phyloP scores from a whole-genome alignment of 331 rosid species.

The Acacia concinna region DNA sequence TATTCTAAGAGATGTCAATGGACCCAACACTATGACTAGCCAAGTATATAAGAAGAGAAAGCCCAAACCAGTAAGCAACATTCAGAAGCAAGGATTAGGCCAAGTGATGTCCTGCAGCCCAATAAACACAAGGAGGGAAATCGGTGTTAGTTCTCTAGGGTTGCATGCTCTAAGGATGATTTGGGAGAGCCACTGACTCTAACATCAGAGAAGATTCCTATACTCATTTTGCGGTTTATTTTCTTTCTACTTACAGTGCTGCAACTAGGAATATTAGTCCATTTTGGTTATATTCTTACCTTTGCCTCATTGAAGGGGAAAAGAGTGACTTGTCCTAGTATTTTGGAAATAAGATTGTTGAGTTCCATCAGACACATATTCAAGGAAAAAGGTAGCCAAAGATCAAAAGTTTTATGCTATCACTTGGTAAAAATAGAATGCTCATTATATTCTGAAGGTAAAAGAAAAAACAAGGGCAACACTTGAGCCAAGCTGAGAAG shows the following conservation, averaged over 20 bases:
- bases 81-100: no score
- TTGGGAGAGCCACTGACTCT: no score
- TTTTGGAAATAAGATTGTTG: not conserved
- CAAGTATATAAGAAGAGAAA: no score
- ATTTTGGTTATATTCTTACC: not conserved
- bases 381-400: not conserved
- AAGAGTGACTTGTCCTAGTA: not conserved
- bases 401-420: not conserved
- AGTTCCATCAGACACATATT: not conserved
- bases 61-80: no score
- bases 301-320: not conserved
- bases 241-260: no score
- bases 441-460: not conserved
- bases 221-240: no score
- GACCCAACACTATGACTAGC: not conserved
- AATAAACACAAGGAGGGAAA: no score
- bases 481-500: not conserved
- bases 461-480: not conserved
- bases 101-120: no score
- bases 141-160: no score
- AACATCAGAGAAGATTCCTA: no score
- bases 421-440: not conserved
- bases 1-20: not conserved
- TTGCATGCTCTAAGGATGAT: no score
- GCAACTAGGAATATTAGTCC: no score